Percentiles rank a stretch among this genome's conserved stretches.
Conservation (phyloP, 148 eudicot species). For the Cornus controversa region DNA sequence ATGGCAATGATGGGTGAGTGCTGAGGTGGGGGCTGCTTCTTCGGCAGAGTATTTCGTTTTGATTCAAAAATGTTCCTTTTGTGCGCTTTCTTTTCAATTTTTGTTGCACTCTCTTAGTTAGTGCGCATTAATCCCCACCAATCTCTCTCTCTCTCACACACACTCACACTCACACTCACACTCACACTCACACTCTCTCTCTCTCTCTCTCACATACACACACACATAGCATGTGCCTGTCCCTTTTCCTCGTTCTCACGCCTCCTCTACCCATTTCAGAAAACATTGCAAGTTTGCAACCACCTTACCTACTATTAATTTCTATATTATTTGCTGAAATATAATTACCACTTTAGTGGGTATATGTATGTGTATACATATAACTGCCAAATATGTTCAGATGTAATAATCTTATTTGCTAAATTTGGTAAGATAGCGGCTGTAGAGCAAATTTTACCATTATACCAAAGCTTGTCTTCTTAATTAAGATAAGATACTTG, state of each 20-base stretch:
- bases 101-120: not conserved
- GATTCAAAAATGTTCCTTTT: not conserved
- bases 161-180: too few relatives aligned
- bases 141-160: not conserved
- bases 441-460: too few relatives aligned
- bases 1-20: constrained; percentile 14
- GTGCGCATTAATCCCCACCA: not conserved
- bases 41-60: not conserved
- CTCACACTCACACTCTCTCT: not conserved
- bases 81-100: not conserved
- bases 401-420: too few relatives aligned
- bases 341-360: not conserved
- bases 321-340: not conserved
- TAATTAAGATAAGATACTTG: too few relatives aligned
- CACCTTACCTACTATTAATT: constrained; percentile 10
- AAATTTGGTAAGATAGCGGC: too few relatives aligned
- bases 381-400: too few relatives aligned
- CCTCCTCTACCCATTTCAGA: not conserved
- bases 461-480: too few relatives aligned
- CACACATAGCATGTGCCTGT: not conserved
- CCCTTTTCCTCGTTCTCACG: not conserved
- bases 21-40: constrained; percentile 16
- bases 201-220: too few relatives aligned
- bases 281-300: constrained; percentile 3
- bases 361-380: not conserved